phyloP scores from a whole-genome alignment of 2,329 filamentous ascomycete species.

The Venturia effusa region DNA sequence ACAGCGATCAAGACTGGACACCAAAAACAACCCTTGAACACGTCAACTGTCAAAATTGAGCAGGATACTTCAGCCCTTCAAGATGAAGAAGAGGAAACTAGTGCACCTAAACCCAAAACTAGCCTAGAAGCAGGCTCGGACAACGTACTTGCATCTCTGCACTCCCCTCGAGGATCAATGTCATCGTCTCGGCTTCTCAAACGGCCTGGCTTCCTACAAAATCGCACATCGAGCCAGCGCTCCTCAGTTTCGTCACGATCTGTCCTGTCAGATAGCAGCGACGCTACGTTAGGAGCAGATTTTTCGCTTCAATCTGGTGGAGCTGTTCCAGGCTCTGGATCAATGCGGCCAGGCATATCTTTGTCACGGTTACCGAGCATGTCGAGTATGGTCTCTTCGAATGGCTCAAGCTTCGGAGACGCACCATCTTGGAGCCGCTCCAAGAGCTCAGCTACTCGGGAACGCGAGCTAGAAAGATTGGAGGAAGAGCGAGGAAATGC shows the following conservation, averaged over 20 bases:
- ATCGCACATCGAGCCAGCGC: conserved; percentile 45
- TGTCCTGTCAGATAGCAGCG: conserved; percentile 52
- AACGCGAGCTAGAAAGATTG: conserved; percentile 38
- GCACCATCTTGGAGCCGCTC: conserved; percentile 30
- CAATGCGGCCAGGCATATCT: conserved; percentile 36
- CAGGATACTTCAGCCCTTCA: background rate
- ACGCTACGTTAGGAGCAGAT: conserved; percentile 65
- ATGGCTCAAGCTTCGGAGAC: conserved; percentile 40
- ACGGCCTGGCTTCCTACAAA: conserved; percentile 45
- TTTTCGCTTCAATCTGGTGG: conserved; percentile 76
- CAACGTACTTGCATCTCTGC: conserved; percentile 21
- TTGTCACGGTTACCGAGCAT: conserved; percentile 73
- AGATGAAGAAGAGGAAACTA: background rate
- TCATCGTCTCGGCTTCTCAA: conserved; percentile 23
- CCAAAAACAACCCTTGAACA: background rate
- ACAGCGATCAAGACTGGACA: conserved; percentile 3
- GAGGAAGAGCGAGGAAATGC: conserved; percentile 45
- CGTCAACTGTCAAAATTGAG: conserved; percentile 4
- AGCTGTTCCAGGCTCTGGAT: conserved; percentile 34
- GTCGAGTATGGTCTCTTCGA: conserved; percentile 76
- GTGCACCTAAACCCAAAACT: background rate
- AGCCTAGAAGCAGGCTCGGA: conserved; percentile 3
- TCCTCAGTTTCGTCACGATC: conserved; percentile 49
- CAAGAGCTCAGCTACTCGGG: conserved; percentile 25
- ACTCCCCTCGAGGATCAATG: conserved; percentile 18